Evolutionary conservation across 176 grass and related monocot species (phyloP).

Genomic region (Carex cristatella): DNA sequence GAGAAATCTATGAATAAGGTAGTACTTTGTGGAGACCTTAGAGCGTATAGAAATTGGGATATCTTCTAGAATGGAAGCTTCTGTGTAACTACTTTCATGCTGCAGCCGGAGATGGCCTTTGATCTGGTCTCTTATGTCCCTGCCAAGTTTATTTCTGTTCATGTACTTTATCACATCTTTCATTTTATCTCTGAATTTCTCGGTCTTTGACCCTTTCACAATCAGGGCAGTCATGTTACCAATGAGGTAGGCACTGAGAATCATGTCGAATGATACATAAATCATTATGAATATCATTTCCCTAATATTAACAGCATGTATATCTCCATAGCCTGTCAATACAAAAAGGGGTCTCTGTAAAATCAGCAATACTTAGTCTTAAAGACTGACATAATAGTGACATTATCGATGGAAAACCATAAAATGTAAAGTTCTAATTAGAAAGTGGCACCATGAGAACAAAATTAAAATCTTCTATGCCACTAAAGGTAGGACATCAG

Average conservation of each 20-base stretch:
- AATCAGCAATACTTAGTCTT: not conserved
- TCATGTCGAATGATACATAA: slow-evolving; percentile 99
- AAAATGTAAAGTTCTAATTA: not conserved
- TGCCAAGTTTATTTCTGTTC: slow-evolving; percentile 87
- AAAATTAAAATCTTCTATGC: not conserved
- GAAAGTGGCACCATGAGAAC: not conserved
- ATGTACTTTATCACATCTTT: slow-evolving; percentile 93
- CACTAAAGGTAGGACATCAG: not conserved
- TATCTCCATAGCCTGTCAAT: slow-evolving; percentile 88
- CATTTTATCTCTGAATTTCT: slow-evolving; percentile 97
- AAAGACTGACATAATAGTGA: not conserved
- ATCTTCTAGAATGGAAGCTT: slow-evolving; percentile 86
- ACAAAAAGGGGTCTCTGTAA: not conserved
- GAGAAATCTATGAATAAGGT: not conserved
- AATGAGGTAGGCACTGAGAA: slow-evolving; percentile 94
- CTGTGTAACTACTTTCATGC: slow-evolving; percentile 90
- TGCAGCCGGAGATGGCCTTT: slow-evolving; percentile 88
- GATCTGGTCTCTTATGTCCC: slow-evolving; percentile 79
- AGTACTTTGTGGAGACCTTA: slow-evolving; percentile 40
- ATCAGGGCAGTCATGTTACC: slow-evolving; percentile 98
- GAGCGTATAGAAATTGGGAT: slow-evolving; percentile 86
- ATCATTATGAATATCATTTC: slow-evolving; percentile 99
- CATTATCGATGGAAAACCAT: not conserved
- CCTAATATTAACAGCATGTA: slow-evolving; percentile 86
- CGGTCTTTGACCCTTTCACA: slow-evolving; percentile 98